These are phyloP conservation scores for Mucuna pruriens DNA, from an alignment of 306 rosid genomes.

Conservation along the genomic window DNA sequence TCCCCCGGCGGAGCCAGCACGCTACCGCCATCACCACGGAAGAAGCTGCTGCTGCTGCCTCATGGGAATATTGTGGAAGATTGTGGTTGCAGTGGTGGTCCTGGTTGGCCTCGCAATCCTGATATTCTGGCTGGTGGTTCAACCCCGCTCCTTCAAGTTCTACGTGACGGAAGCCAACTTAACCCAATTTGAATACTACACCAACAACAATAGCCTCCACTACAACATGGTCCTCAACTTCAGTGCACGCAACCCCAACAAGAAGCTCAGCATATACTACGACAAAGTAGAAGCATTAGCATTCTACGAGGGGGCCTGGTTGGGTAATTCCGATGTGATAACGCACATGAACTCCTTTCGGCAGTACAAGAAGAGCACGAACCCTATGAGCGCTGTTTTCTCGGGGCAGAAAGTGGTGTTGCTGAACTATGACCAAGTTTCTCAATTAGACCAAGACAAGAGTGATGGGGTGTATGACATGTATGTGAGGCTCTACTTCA, in stretches of 20 bases:
- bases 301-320: conserved; percentile 40
- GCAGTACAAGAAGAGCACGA: conserved; percentile 49
- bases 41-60: conserved; percentile 49
- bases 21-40: neutral
- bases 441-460: conserved; percentile 48
- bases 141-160: conserved; percentile 64
- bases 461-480: conserved; percentile 40
- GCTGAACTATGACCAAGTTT: neutral
- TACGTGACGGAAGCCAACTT: conserved; percentile 56
- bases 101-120: conserved; percentile 47
- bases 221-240: conserved; percentile 51
- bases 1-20: conserved; percentile 30
- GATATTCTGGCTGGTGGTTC: conserved; percentile 68
- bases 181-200: conserved; percentile 51
- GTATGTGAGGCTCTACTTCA: conserved; percentile 57
- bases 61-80: conserved; percentile 59
- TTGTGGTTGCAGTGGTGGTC: conserved; percentile 45
- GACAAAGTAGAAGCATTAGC: conserved; percentile 49
- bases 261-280: conserved; percentile 48
- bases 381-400: conserved; percentile 45
- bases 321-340: conserved; percentile 23
- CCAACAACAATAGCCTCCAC: conserved; percentile 43
- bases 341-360: conserved; percentile 48
- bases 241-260: conserved; percentile 60
- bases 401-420: conserved; percentile 34